Evolutionary conservation across 164 flowering plant species (phyloP), one percentile per base, ranked within the genome.

Genomic region (Nelumbo lutea): DNA sequence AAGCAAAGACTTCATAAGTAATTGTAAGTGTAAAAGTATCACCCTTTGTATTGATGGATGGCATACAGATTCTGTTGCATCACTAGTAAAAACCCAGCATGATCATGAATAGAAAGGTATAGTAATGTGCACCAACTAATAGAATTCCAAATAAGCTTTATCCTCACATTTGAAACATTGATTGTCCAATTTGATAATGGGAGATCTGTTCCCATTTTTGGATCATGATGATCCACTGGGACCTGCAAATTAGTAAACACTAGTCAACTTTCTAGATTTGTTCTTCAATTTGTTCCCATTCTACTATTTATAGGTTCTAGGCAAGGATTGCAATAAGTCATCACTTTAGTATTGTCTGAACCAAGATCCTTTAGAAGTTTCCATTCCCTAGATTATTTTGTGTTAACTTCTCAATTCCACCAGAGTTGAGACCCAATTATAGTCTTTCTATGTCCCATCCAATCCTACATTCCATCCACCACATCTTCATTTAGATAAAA

Each of bases 381-480:
- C 97, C 97, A 91, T 68, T 89, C 93, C 60, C 47, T 5, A 67
- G 89, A 89, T 68, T 80, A 79, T 68, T 60, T 69, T 45, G 80
- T 64, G 71, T 91, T 95, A 40, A 89, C 93, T 81, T 91, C 97
- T 93, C 95, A 91, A 48, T 91, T 91, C 97, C 97, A 91, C 97
- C 95, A 89, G 41, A 91, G 83, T 60, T 91, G 97, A 56, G 97
- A 91, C 15, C 95, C 97, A 43, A 91, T 84, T 39, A 89, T 5
- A 14, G 97, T 91, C 72, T 86, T 78, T 70, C 97, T 81, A 59
- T 87, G 90, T 41, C 97, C 97, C 2, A 89, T 93, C 97, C 95
- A 91, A 60, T 89, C 97, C 97, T 91, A 68, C 68, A 75, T 2
- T 53, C 61, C 1, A 70, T 50, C 27, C 13, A 6, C 7, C 3